These are phyloP conservation scores for Capsella rubella DNA, from an alignment of 441 rosid species.

Conservation along the genomic window DNA sequence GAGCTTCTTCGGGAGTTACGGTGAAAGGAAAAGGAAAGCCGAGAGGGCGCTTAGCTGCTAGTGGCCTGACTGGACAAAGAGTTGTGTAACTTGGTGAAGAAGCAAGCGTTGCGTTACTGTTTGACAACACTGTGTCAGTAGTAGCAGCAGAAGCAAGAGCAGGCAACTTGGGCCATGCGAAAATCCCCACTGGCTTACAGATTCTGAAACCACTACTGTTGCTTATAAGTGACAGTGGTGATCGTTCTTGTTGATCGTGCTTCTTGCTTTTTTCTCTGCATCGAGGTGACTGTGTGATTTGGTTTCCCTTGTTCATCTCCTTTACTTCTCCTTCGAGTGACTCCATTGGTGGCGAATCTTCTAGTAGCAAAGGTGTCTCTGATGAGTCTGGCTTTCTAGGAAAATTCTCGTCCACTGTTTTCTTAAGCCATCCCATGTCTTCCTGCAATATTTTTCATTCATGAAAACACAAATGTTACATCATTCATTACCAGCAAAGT, in stretches of 20 bases:
- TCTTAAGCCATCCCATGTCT: conserved; percentile 54
- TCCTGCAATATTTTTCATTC: conserved; percentile 53
- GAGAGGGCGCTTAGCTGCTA: conserved; percentile 56
- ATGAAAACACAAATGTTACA: conserved; percentile 20
- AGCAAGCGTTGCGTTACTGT: conserved; percentile 35
- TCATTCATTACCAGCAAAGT: conserved; percentile 20
- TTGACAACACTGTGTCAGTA: conserved; percentile 55
- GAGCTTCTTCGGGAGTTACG: conserved; percentile 28
- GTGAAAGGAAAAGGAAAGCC: conserved; percentile 41
- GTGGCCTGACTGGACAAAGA: conserved; percentile 60
- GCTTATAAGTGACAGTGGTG: conserved; percentile 64
- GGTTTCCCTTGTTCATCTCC: conserved; percentile 27
- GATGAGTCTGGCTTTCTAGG: conserved; percentile 43
- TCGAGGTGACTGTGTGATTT: conserved; percentile 16
- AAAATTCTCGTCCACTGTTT: conserved; percentile 53
- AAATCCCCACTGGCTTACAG: conserved; percentile 82
- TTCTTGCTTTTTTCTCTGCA: conserved; percentile 47
- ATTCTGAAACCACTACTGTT: conserved; percentile 82
- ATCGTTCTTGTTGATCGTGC: conserved; percentile 30
- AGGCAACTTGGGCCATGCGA: conserved; percentile 77
- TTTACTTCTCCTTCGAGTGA: conserved; percentile 37
- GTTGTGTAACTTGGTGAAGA: conserved; percentile 30
- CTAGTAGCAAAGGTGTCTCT: conserved; percentile 38
- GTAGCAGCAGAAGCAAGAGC: conserved; percentile 51
- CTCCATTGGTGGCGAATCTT: conserved; percentile 34